Evolutionary conservation across 2,329 filamentous ascomycete genomes (phyloP).

Genomic region (Colletotrichum liaoningense): DNA sequence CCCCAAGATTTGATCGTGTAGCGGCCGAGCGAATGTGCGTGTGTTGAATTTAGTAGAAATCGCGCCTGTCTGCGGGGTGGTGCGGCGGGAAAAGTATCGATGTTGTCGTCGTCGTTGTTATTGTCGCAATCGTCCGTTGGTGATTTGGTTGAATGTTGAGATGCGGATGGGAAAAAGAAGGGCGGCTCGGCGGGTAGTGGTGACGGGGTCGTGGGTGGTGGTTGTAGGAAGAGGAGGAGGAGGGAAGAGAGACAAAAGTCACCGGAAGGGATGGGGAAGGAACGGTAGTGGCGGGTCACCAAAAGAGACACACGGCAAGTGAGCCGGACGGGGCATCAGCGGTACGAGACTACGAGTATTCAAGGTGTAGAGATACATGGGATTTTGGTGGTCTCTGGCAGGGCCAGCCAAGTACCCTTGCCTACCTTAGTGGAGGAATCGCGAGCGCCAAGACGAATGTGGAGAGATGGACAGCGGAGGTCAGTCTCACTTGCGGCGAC

Average conservation of each 20-base stretch:
- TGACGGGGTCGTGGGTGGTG: slow-evolving; percentile 3
- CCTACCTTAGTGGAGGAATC: slow-evolving; percentile 5
- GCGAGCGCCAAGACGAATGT: slow-evolving; percentile 29
- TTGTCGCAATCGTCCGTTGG: not conserved
- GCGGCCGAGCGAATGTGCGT: not conserved
- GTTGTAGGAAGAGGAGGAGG: slow-evolving; percentile 13
- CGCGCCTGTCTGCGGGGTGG: not conserved
- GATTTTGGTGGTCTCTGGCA: not conserved
- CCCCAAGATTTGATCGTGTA: slow-evolving; percentile 41
- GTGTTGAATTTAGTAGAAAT: slow-evolving; percentile 1
- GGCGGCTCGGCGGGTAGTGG: slow-evolving; percentile 1
- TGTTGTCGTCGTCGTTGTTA: not conserved
- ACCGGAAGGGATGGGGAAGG: slow-evolving; percentile 25
- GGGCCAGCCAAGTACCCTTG: slow-evolving; percentile 4
- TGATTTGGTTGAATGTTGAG: not conserved
- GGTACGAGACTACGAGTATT: not conserved
- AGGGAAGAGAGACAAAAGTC: slow-evolving; percentile 24
- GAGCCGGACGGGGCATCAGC: not conserved
- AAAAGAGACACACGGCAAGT: not conserved
- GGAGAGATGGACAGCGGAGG: slow-evolving; percentile 18
- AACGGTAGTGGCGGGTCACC: slow-evolving; percentile 23
- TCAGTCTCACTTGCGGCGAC: slow-evolving; percentile 24
- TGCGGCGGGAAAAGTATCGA: not conserved
- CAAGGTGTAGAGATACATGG: not conserved
- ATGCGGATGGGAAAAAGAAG: slow-evolving; percentile 5